Percentiles rank a stretch among this genome's conserved stretches.
Conservation (phyloP, 345 rosid species). For the Passiflora organensis region DNA sequence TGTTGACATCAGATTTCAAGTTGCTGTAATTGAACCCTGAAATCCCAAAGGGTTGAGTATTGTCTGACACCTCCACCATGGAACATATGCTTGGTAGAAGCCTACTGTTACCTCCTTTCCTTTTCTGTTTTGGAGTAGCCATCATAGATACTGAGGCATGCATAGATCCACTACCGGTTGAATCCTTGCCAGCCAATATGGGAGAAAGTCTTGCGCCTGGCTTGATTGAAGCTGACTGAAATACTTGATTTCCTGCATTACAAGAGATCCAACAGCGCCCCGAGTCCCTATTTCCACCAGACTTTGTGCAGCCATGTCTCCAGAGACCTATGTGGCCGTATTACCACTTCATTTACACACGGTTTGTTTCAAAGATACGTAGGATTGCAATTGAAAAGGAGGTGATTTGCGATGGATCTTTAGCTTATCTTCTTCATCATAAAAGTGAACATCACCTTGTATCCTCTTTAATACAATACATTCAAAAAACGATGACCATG, state of each 20-base stretch:
- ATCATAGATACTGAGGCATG: slow-evolving; percentile 21
- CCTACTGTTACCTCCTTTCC: slow-evolving; percentile 34
- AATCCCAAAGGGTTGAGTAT: too few species aligned
- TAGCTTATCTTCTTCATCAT: too few species aligned
- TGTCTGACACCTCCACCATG: slow-evolving; percentile 49
- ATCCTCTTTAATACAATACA: too few species aligned
- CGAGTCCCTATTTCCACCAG: slow-evolving; percentile 58
- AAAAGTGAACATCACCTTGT: too few species aligned
- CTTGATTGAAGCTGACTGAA: slow-evolving; percentile 38
- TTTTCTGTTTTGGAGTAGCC: slow-evolving; percentile 44
- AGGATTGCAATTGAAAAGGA: slow-evolving; percentile 27
- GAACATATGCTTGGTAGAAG: too few species aligned
- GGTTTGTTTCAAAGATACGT: slow-evolving; percentile 14
- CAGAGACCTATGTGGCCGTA: too few species aligned
- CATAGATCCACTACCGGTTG: slow-evolving; percentile 23
- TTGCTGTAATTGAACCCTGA: slow-evolving; percentile 44
- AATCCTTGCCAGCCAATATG: slow-evolving; percentile 14
- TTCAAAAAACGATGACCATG: slow-evolving; percentile 19
- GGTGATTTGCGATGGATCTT: slow-evolving; percentile 16
- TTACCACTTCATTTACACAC: slow-evolving; percentile 26
- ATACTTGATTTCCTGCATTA: slow-evolving; percentile 47
- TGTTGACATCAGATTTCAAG: slow-evolving; percentile 51
- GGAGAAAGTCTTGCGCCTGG: slow-evolving; percentile 25
- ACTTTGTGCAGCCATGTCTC: too few species aligned
- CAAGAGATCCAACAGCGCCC: slow-evolving; percentile 52